Conservation (phyloP, 129 eudicot genomes). For the Centaurea solstitialis region DNA sequence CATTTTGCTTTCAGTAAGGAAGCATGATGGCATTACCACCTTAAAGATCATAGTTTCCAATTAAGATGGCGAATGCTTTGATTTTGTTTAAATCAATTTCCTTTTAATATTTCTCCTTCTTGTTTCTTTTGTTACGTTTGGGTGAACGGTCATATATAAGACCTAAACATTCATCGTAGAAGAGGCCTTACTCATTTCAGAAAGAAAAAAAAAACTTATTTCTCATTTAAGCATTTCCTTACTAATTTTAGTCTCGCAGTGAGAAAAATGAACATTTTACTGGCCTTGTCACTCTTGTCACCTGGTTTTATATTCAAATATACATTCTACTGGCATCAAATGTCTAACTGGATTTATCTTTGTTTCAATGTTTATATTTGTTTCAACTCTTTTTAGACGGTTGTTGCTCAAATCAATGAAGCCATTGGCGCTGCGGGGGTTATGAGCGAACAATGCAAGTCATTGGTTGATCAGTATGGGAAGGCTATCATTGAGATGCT, state of each 20-base stretch:
- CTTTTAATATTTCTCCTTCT: neutral
- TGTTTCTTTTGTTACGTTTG: neutral
- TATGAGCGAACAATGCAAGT: conserved; percentile 84
- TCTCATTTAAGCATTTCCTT: neutral
- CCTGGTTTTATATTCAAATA: neutral
- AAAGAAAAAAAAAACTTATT: neutral
- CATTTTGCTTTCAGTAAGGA: neutral
- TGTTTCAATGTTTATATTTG: neutral
- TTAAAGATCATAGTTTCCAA: neutral
- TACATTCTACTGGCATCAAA: neutral
- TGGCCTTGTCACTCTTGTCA: neutral
- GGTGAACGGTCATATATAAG: neutral
- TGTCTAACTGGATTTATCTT: neutral
- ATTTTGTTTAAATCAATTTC: neutral
- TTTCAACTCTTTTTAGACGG: conserved; percentile 46
- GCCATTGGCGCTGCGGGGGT: conserved; percentile 97
- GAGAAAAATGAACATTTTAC: neutral
- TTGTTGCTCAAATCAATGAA: conserved; percentile 74
- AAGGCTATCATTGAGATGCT: conserved; percentile 67
- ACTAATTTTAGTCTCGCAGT: neutral
- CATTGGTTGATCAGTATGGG: conserved; percentile 71
- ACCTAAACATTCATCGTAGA: neutral
- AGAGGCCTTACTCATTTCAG: neutral
- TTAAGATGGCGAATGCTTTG: neutral
- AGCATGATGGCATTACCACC: neutral